Conservation (phyloP, 2,329 filamentous ascomycete species). For the Metarhizium rileyi region DNA sequence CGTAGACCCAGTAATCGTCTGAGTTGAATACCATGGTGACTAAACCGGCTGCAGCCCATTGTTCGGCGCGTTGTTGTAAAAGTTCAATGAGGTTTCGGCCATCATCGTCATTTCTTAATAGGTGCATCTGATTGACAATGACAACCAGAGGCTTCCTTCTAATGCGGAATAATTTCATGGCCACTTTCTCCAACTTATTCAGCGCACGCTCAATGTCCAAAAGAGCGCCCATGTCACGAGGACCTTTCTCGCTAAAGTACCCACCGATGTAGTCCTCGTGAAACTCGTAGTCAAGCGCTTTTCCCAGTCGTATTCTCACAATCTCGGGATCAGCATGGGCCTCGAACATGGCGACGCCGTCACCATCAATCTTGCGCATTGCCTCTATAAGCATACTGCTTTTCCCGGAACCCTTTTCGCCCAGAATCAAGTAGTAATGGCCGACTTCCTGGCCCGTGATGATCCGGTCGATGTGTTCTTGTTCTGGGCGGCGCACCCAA, state of each 20-base stretch:
- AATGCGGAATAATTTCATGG: slow-evolving; percentile 55
- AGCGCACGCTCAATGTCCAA: slow-evolving; percentile 93
- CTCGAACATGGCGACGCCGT: slow-evolving; percentile 90
- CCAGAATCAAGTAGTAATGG: slow-evolving; percentile 85
- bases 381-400: slow-evolving; percentile 92
- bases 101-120: slow-evolving; percentile 83
- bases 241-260: slow-evolving; percentile 88
- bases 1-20: slow-evolving; percentile 98
- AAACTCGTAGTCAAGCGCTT: slow-evolving; percentile 91
- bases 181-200: slow-evolving; percentile 97
- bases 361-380: slow-evolving; percentile 85
- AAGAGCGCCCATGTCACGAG: slow-evolving; percentile 81
- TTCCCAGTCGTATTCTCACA: slow-evolving; percentile 84
- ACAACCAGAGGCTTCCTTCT: slow-evolving; percentile 68
- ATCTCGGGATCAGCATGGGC: slow-evolving; percentile 93
- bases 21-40: slow-evolving; percentile 92
- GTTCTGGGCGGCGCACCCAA: slow-evolving; percentile 81
- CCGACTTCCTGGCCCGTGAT: slow-evolving; percentile 62
- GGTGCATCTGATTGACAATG: slow-evolving; percentile 88
- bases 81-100: slow-evolving; percentile 90
- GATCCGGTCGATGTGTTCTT: slow-evolving; percentile 72
- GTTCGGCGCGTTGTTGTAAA: slow-evolving; percentile 88
- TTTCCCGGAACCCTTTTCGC: slow-evolving; percentile 95
- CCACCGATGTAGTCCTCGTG: slow-evolving; percentile 97
- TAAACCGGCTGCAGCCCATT: slow-evolving; percentile 87